Percentiles rank a stretch among this genome's conserved stretches.
phyloP scores from a whole-genome alignment of 352 stramenopile species.

The Pythium myriotylum region DNA sequence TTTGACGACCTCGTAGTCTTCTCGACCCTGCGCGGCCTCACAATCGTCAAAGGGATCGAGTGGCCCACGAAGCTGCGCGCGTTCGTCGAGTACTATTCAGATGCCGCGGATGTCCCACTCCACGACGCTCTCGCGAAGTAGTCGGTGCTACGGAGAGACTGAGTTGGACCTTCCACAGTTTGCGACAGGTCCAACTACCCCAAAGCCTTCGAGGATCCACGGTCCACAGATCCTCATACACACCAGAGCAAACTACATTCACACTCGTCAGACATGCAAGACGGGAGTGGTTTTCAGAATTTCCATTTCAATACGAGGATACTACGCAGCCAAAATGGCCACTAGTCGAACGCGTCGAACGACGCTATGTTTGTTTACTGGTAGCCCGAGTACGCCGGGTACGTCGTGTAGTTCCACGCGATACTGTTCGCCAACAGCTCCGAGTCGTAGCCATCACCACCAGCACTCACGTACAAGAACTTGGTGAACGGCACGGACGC shows the following conservation, averaged over 20 bases:
- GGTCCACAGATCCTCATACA: too few species aligned
- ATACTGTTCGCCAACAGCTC: conserved; percentile 48
- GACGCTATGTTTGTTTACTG: too few species aligned
- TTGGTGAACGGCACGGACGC: conserved; percentile 54
- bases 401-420: conserved; percentile 48
- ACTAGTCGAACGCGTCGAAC: too few species aligned
- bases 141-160: too few species aligned
- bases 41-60: conserved; percentile 50
- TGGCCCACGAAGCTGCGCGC: conserved; percentile 48
- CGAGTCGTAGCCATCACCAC: conserved; percentile 46
- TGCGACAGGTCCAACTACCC: too few species aligned
- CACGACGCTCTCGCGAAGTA: conserved; percentile 41
- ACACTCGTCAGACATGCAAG: too few species aligned
- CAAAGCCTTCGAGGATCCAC: too few species aligned
- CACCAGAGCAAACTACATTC: too few species aligned
- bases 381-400: conserved; percentile 44
- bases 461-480: conserved; percentile 57
- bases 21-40: conserved; percentile 45
- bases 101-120: conserved; percentile 41
- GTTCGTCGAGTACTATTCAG: conserved; percentile 54
- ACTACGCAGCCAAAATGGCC: too few species aligned
- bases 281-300: too few species aligned
- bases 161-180: too few species aligned
- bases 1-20: conserved; percentile 63
- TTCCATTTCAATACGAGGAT: too few species aligned